Evolutionary conservation across 2,329 filamentous ascomycete genomes (phyloP), one percentile per base, ranked within the genome.

Genomic region (Colletotrichum caudatum): DNA sequence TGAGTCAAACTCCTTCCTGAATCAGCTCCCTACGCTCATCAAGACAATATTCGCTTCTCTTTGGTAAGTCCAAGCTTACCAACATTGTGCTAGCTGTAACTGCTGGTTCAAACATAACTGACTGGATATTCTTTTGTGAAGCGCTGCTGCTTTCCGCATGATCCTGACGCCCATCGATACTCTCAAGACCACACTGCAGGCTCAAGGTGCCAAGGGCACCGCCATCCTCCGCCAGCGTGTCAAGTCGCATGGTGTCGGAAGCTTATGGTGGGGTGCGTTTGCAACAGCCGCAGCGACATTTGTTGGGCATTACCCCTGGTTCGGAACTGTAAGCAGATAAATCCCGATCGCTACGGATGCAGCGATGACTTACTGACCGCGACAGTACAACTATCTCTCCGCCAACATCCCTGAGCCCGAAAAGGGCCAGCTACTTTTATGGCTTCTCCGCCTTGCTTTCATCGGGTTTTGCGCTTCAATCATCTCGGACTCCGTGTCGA

Each of bases 251-350:
- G 84, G 84, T 0, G 37, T 85, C 3, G 83, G 82, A 2, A 86
- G 83, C 65, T 75, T 86, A 12, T 86, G 84, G 84, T 86, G 84
- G 84, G 84, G 84, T 14, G 84, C 84, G 0, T 78, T 86, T 58
- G 84, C 84, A 5, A 86, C 84, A 0, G 84, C 84, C 0, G 84
- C 82, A 1, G 84, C 84, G 0, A 86, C 84, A 0, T 86, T 86
- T 69, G 84, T 84, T 1, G 84, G 84, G 3, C 82, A 86, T 61
- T 86, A 86, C 51, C 84, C 84, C 4, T 86, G 84, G 84, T 86
- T 86, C 68, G 84, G 83, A 12, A 86, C 84, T 0, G 84, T 84
- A 20, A 29, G 60, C n/a, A 20, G 8, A 50, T 48, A 74, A 61
- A 78, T 33, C 18, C 16, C 16, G 2, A 2, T 18, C 16, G 35